A percentile compares a stretch with the other conserved stretches of the same genome.
phyloP scores from a whole-genome alignment of 2,329 filamentous ascomycete species.

The Colletotrichum brevisporum region DNA sequence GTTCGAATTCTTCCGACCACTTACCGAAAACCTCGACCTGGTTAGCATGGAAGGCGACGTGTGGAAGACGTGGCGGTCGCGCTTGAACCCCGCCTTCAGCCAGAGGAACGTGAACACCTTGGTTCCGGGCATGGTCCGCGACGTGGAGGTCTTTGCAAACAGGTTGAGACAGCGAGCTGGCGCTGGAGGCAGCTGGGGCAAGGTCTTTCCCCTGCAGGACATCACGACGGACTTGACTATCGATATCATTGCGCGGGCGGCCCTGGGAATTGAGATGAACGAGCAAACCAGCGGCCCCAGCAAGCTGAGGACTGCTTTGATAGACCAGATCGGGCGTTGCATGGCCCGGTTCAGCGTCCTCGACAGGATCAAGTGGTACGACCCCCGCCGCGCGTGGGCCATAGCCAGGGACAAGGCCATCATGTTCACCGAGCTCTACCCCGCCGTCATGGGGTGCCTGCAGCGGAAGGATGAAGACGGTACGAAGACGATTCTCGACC shows the following conservation, averaged over 20 bases:
- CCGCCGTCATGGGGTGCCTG: constrained; percentile 22
- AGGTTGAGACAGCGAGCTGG: constrained; percentile 47
- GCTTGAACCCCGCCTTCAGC: constrained; percentile 56
- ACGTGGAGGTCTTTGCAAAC: constrained; percentile 52
- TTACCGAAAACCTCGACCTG: constrained; percentile 51
- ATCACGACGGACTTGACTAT: constrained; percentile 55
- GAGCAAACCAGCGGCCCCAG: constrained; percentile 30
- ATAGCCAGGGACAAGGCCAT: constrained; percentile 12
- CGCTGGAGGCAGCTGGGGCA: constrained; percentile 46
- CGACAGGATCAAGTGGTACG: not conserved
- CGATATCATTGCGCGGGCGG: constrained; percentile 55
- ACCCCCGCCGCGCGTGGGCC: constrained; percentile 1
- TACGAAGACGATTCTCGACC: constrained; percentile 44
- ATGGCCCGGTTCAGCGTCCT: constrained; percentile 22
- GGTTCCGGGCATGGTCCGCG: constrained; percentile 54
- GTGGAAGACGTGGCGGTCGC: constrained; percentile 48
- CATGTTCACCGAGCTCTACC: constrained; percentile 22
- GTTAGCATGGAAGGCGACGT: constrained; percentile 48
- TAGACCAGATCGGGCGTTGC: constrained; percentile 18
- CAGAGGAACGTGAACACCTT: constrained; percentile 51
- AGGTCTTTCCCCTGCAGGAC: constrained; percentile 52
- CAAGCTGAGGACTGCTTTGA: constrained; percentile 17
- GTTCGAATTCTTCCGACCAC: constrained; percentile 45
- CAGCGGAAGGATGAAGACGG: not conserved
- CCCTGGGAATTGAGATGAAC: constrained; percentile 44